phyloP scores from a whole-genome alignment of 1,284 basidiomycete species.

The Taiwanofungus camphoratus region DNA sequence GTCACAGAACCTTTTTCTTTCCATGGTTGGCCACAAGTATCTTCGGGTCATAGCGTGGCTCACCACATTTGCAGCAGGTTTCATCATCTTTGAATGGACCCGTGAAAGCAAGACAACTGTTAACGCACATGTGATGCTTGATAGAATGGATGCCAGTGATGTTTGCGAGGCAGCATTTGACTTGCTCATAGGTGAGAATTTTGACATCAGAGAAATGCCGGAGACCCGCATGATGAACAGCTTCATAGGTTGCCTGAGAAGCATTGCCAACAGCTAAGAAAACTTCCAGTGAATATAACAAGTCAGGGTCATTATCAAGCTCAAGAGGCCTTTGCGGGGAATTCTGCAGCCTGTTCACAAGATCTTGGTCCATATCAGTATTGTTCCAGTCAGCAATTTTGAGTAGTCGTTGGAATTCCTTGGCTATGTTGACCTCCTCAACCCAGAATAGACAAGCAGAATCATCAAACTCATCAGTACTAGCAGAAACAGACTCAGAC shows the following conservation, averaged over 20 bases:
- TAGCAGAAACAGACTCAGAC: too few relatives aligned
- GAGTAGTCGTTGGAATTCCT: too few relatives aligned
- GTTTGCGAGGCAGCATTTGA: slow-evolving; percentile 19
- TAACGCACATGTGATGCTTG: slow-evolving; percentile 28
- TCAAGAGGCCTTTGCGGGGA: too few relatives aligned
- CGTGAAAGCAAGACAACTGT: slow-evolving; percentile 29
- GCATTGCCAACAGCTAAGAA: slow-evolving; percentile 21
- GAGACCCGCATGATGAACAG: slow-evolving; percentile 10
- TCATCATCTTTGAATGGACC: slow-evolving; percentile 24
- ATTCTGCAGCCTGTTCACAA: too few relatives aligned
- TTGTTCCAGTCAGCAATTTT: too few relatives aligned
- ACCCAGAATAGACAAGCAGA: too few relatives aligned
- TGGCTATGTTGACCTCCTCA: too few relatives aligned
- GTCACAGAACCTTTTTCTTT: background rate
- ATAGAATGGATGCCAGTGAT: slow-evolving; percentile 24
- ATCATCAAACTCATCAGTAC: too few relatives aligned
- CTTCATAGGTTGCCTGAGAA: slow-evolving; percentile 22
- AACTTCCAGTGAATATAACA: slow-evolving; percentile 18
- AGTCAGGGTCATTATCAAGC: too few relatives aligned
- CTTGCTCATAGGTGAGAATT: slow-evolving; percentile 21
- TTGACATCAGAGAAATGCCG: slow-evolving; percentile 14
- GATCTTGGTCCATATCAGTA: too few relatives aligned
- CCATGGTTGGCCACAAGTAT: background rate
- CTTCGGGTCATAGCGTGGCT: slow-evolving; percentile 9
- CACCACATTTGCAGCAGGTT: slow-evolving; percentile 10